These are phyloP conservation scores for Nicotiana otophora DNA, from an alignment of 257 asterid species.

Conservation along the genomic window DNA sequence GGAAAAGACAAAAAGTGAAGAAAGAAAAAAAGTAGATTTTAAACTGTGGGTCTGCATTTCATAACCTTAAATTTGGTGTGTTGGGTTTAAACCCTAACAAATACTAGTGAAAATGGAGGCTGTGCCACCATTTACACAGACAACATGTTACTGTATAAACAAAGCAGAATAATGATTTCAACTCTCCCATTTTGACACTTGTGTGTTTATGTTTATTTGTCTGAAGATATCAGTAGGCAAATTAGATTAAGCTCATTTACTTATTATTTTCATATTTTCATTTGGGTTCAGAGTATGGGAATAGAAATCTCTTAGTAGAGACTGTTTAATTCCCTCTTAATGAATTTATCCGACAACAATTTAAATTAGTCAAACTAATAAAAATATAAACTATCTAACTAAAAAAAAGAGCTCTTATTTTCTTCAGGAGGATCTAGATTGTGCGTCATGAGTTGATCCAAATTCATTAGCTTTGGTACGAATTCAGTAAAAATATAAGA, in stretches of 20 bases:
- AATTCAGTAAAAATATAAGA: no score
- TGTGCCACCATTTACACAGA: background rate
- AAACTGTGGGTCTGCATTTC: background rate
- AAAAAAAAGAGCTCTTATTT: no score
- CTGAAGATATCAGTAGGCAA: background rate
- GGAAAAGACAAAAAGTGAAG: background rate
- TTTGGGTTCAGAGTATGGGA: no score
- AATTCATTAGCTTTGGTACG: no score
- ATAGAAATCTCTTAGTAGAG: no score
- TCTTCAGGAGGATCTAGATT: no score
- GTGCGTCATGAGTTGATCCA: no score
- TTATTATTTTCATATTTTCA: no score
- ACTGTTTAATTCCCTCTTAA: no score
- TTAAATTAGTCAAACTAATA: no score
- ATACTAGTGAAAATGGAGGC: background rate
- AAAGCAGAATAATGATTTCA: background rate
- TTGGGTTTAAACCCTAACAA: constrained; percentile 6
- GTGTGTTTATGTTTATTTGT: background rate
- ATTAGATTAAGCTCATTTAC: background rate
- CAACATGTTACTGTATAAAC: background rate
- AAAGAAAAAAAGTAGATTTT: background rate
- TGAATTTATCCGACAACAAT: no score
- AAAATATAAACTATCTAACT: no score
- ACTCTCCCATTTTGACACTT: background rate
- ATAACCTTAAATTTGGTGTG: background rate